Base-by-base conservation (phyloP, 1,139 yeast species). In the Yamadazyma kanchanaburiensis region DNA sequence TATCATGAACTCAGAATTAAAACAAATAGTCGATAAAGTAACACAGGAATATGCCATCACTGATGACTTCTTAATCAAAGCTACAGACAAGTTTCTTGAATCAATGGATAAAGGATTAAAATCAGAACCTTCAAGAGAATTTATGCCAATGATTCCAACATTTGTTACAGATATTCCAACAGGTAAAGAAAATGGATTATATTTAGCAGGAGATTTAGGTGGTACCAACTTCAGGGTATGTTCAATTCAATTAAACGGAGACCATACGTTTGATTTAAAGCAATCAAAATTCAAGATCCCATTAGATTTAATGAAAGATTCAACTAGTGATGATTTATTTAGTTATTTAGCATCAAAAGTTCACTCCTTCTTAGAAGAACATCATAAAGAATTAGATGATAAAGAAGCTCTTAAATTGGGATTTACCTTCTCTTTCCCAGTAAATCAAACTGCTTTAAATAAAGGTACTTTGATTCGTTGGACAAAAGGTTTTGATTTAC, bases 401-500 rank as follows among this genome's bases (percentile, higher is more conserved):
- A 13, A 3, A 7, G 34, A 32, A 8, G 16, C 21, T 4, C 70
- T 83, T 51, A 84, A 83, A 50, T 58, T 89, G 60, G 96, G 97
- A 1, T 87, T 89, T 61, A 88, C 96, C 1, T 89, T 89, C 51
- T 80, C 94, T 10, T 89, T 88, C 70, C 97, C 97, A 2, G 88
- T 87, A 17, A 74, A 80, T 41, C 97, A 89, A 61, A 79, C 85
- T 14, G 82, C 86, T 4, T 64, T 89, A 43, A 73, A 79, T 51
- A 64, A 76, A 7, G 97, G 97, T 37, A 77, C 74, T 4, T 72
- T 89, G 45, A 72, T 89, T 34, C 80, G 97, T 55, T 89, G 97
- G 97, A 87, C 96, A 18, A 89, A 89, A 59, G 96, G 96, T 21
- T 89, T 83, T 56, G 78, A 84, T 48, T 82, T 89, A 46, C 74